phyloP scores from a whole-genome alignment of 257 asterid species.

The Echium plantagineum region DNA sequence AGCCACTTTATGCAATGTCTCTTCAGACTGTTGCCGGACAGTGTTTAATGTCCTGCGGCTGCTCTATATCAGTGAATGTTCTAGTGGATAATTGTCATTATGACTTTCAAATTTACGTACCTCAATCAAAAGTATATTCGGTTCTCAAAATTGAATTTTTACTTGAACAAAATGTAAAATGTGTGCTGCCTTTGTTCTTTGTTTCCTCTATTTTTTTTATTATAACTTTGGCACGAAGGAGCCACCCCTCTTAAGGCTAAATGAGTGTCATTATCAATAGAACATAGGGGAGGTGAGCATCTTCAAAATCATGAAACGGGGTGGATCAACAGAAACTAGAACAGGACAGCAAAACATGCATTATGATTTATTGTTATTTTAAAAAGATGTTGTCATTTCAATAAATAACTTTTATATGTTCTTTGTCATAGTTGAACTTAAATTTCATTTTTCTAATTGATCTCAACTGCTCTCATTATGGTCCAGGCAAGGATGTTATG shows the following conservation, averaged over 20 bases:
- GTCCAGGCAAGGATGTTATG: conserved; percentile 71
- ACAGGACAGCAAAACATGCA: too few relatives aligned
- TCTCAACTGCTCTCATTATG: not conserved
- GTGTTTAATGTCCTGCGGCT: not conserved
- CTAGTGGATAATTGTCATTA: not conserved
- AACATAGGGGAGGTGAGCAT: not conserved
- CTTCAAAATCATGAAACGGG: not conserved
- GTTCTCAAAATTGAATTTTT: not conserved
- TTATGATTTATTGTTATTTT: too few relatives aligned
- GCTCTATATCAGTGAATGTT: not conserved
- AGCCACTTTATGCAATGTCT: not conserved
- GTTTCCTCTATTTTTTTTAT: too few relatives aligned
- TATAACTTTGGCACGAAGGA: not conserved
- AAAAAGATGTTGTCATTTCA: too few relatives aligned
- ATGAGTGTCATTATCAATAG: too few relatives aligned
- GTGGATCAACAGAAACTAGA: not conserved
- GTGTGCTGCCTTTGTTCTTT: not conserved
- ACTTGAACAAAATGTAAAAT: not conserved
- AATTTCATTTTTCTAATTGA: not conserved
- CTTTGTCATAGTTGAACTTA: not conserved
- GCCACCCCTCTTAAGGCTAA: not conserved
- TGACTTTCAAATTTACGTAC: not conserved
- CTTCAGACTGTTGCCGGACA: not conserved
- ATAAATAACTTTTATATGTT: not conserved
- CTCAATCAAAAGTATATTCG: not conserved